These are phyloP conservation scores for Ilex paraguariensis DNA, from an alignment of 305 asterid species.

Conservation along the genomic window DNA sequence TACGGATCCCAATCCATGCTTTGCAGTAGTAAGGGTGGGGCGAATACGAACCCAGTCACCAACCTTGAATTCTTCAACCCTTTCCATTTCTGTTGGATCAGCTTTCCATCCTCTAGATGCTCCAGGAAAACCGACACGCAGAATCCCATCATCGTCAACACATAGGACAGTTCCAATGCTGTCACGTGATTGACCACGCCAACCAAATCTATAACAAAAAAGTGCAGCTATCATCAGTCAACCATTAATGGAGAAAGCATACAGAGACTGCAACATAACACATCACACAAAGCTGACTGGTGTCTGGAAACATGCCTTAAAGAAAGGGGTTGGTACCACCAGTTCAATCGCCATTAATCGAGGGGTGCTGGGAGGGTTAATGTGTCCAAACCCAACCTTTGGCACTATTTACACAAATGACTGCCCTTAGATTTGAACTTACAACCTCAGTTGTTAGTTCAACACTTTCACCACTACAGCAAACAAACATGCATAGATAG, in stretches of 20 bases:
- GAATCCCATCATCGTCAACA: constrained; percentile 95
- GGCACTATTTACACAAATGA: too few species aligned
- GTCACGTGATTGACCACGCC: constrained; percentile 92
- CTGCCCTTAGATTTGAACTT: too few species aligned
- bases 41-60: constrained; percentile 99
- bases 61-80: constrained; percentile 94
- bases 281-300: too few species aligned
- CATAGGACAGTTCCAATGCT: constrained; percentile 94
- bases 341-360: too few species aligned
- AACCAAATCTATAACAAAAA: constrained; percentile 67
- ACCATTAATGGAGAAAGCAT: background rate
- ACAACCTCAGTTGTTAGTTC: too few species aligned
- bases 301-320: too few species aligned
- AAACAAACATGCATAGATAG: too few species aligned
- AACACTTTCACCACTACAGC: too few species aligned
- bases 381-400: too few species aligned
- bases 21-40: constrained; percentile 88
- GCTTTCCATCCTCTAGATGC: constrained; percentile 99
- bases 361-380: too few species aligned
- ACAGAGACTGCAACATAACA: too few species aligned
- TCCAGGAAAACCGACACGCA: constrained; percentile 98
- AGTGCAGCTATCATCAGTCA: background rate
- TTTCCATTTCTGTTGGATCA: constrained; percentile 98
- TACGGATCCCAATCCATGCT: constrained; percentile 91
- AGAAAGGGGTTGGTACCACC: too few species aligned